Conservation (phyloP, 768 basidiomycete species). For the Kwoniella sp. region DNA sequence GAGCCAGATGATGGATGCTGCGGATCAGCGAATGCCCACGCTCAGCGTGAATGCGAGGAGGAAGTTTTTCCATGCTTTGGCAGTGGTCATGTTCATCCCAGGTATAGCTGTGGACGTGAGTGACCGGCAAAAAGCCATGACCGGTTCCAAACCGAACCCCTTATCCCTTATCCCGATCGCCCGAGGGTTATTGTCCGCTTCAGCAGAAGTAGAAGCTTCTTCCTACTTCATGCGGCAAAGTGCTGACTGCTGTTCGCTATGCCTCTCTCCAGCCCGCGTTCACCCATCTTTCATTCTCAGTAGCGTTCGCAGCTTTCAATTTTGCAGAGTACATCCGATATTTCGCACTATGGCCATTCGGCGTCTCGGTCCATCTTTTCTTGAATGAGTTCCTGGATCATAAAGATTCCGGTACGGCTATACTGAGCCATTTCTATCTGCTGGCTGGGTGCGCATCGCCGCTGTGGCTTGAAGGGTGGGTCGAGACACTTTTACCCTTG, state of each 20-base stretch:
- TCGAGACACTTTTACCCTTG: conserved; percentile 9
- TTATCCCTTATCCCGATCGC: no score
- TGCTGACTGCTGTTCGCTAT: no score
- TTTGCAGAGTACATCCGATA: conserved; percentile 98
- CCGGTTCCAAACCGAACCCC: no score
- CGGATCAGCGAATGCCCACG: conserved; percentile 86
- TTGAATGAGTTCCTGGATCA: conserved; percentile 96
- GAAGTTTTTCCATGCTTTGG: conserved; percentile 95
- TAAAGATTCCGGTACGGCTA: conserved; percentile 92
- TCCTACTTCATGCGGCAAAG: no score
- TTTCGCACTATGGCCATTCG: conserved; percentile 96
- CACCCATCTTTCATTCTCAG: conserved; percentile 89
- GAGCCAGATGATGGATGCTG: conserved; percentile 65
- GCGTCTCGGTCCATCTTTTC: conserved; percentile 88
- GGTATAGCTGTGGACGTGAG: conserved; percentile 88
- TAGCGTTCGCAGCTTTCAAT: conserved; percentile 89
- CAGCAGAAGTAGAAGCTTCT: no score
- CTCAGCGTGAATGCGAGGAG: conserved; percentile 85
- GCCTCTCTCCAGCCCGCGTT: conserved; percentile 94
- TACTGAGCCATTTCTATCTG: conserved; percentile 95
- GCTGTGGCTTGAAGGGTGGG: conserved; percentile 92
- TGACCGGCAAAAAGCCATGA: no score
- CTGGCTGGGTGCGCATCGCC: conserved; percentile 92
- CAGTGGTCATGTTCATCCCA: conserved; percentile 94
- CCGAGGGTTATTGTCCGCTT: no score